Evolutionary conservation across 345 rosid genomes (phyloP).

Genomic region (Populus tremula): DNA sequence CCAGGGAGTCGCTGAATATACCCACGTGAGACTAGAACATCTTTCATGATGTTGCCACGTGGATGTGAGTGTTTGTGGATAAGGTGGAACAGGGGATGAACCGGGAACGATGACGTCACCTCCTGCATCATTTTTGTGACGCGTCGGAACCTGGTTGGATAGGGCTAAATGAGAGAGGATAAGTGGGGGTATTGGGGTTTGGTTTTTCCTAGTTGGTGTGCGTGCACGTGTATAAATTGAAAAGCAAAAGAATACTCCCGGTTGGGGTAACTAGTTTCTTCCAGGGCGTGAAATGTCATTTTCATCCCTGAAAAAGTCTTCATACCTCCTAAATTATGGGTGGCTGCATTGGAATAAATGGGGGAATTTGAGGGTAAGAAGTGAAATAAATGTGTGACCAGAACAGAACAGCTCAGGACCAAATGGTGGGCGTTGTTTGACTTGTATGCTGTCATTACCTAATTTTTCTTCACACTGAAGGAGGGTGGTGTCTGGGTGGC

Average conservation of each 20-base stretch:
- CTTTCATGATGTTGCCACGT: slow-evolving; percentile 18
- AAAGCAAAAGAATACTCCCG: not conserved
- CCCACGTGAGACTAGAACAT: slow-evolving; percentile 4
- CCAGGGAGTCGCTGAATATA: slow-evolving; percentile 16
- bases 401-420: not conserved
- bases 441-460: slow-evolving; percentile 8
- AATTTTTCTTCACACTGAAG: not conserved
- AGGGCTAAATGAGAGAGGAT: not conserved
- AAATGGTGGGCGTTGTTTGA: slow-evolving; percentile 8
- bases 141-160: slow-evolving; percentile 4
- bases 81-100: not conserved
- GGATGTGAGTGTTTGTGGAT: slow-evolving; percentile 16
- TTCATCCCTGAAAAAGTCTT: slow-evolving; percentile 9
- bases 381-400: not conserved
- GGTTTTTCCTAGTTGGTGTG: slow-evolving; percentile 1
- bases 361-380: not conserved
- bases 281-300: slow-evolving; percentile 10
- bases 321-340: not conserved
- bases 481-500: slow-evolving; percentile 5
- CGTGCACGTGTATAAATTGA: not conserved
- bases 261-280: slow-evolving; percentile 4
- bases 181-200: not conserved
- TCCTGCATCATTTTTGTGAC: not conserved
- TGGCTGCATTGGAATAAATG: too few species aligned
- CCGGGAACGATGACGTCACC: slow-evolving; percentile 13